Base-by-base conservation (phyloP, 306 rosid genomes). In the Neltuma alba region DNA sequence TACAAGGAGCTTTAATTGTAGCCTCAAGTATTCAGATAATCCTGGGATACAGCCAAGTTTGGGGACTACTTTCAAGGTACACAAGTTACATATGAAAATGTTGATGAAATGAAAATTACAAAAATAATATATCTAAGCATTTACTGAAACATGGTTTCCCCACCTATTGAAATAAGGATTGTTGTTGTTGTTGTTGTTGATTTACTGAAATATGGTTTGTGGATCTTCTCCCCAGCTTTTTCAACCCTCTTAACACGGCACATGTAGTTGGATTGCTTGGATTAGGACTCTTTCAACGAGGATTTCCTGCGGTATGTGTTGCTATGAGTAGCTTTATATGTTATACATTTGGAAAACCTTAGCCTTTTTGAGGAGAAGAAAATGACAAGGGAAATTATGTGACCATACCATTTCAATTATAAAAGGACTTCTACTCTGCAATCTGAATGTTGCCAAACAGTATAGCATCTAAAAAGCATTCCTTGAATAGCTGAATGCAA, bases 221-320 rank as follows among this genome's bases (percentile, higher is more conserved):
- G 81, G 67, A 74, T 84, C 80, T 38, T 65, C 74, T 72, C 80
- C 86, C 58, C 89, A 95, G 99, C 65, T 95, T 95, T 84, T 95
- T 95, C 88, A 95, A 98, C 86, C 99, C 98, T 70, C 94, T 95
- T 76, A 97, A 97, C 69, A 89, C 92, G 97, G 98, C 96, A 72
- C 99, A 97, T 63, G 99, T 95, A 23, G 94, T 95, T 82, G 99
- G 97, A 81, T 87, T 95, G 90, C 91, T 92, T 44, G 99, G 99
- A 75, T 85, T 95, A 72, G 99, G 99, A 72, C 83, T 95, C 80
- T 89, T 95, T 83, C 87, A 92, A 66, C 91, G 88, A 34, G 99
- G 99, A 83, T 92, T 95, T 84, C 97, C 99, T 14, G 85, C 77
- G 79, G 99, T 91, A 86, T 58, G 93, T 88, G 76, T 77, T 72